Base-by-base conservation (phyloP, 1,284 basidiomycete species). In the Polyporus tsugae region DNA sequence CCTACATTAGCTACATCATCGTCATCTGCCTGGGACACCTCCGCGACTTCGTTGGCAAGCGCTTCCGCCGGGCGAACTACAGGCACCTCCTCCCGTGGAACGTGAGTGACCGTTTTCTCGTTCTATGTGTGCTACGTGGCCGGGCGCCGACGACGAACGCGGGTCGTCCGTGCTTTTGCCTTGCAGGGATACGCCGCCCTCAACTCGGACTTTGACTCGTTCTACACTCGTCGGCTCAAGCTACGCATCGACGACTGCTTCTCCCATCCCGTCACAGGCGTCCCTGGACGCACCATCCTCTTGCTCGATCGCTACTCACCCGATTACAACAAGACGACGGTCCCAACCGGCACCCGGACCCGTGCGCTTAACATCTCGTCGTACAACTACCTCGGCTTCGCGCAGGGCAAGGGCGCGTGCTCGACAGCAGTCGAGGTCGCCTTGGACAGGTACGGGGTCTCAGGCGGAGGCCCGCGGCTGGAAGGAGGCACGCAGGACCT, bases 321-420 rank as follows among this genome's bases (percentile, higher is more conserved):
- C 63, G 94, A 99, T 81, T 91, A 92, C 83, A 94, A 95, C 82
- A 85, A 88, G 76, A 92, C 91, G 7, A 94, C 96, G 76, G 81
- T 90, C 53, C 85, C 93, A 73, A 93, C 94, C 0, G 97, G 96
- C 70, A 88, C 85, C 0, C 89, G 88, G 52, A 97, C 95, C 1
- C 94, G 96, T 66, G 94, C 92, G 0, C 91, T 99, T 76, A 99
- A 99, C 81, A 92, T 99, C 74, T 97, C 96, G 10, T 98, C 96
- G 6, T 99, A 99, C 86, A 99, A 99, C 83, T 99, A 99, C 79
- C 95, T 99, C 75, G 97, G 98, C 6, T 99, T 99, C 77, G 97
- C 97, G 0, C 96, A 98, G 80, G 95, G 93, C 35, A 89, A 90
- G 17, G 97, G 98, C 36, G 94, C 94, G 11, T 98, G 96, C 77